Base-by-base conservation (phyloP, 306 rosid species). In the Pterocarpus santalinus region DNA sequence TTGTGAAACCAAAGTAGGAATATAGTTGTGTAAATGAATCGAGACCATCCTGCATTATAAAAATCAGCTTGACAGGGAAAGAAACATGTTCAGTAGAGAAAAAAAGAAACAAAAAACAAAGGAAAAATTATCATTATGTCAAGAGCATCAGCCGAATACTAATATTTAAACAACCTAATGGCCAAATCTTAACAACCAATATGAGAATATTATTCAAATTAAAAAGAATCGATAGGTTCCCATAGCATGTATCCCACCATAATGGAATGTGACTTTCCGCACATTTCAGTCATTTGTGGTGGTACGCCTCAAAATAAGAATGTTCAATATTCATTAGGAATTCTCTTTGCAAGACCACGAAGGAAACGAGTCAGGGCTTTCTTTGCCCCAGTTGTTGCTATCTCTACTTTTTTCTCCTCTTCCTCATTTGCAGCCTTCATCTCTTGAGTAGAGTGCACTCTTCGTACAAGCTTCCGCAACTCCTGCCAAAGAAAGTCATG, bases 321-420 rank as follows among this genome's bases (percentile, higher is more conserved):
- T 8, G 30, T 65, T 58, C 76, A 51, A 71, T 57, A 85, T 44
- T 83, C 90, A 76, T 67, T 13, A 47, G 86, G 82, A 83, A 88
- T 63, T 80, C 86, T 87, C 86, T 88, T 87, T 2, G 90, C 89
- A 69, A 95, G 67, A 56, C 63, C 53, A 41, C 65, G 85, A 82
- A 95, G 99, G 86, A 95, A 95, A 57, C 85, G 87, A 77, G 87
- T 82, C 82, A 95, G 96, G 47, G 97, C 84, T 84, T 79, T 88
- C 72, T 76, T 81, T 73, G 96, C 96, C 13, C 85, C 69, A 77
- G 36, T 55, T 46, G 69, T 68, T 1, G 78, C 82, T 51, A 62
- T 81, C 70, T 86, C 91, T 73, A 69, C 67, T 62, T 88, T 81
- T 82, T 71, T 86, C 81, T 76, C 68, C 39, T 89, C 90, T 69